Evolutionary conservation across 2,329 filamentous ascomycete genomes (phyloP).

Genomic region (Claviceps capensis): DNA sequence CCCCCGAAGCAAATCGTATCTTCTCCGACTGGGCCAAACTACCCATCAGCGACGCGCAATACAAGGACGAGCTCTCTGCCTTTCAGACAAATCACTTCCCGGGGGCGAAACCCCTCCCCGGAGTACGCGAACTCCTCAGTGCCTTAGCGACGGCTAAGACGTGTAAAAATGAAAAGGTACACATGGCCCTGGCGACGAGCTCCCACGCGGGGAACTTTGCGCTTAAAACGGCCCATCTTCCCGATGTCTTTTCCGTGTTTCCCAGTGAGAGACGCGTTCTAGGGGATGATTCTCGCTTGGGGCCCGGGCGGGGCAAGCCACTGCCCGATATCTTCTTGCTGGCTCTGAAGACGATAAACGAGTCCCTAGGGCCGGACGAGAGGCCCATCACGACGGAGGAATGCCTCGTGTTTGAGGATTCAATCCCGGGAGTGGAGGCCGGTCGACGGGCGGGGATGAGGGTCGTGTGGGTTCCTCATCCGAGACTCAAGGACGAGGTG

Average conservation of each 20-base stretch:
- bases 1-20: slow-evolving; percentile 36
- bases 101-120: slow-evolving; percentile 60
- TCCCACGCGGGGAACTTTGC: slow-evolving; percentile 58
- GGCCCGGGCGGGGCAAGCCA: slow-evolving; percentile 75
- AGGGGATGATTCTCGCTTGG: slow-evolving; percentile 73
- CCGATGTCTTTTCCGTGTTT: slow-evolving; percentile 51
- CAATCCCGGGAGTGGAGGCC: slow-evolving; percentile 82
- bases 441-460: slow-evolving; percentile 88
- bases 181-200: slow-evolving; percentile 79
- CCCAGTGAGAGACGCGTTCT: slow-evolving; percentile 58
- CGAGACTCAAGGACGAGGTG: slow-evolving; percentile 62
- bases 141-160: slow-evolving; percentile 20
- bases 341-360: slow-evolving; percentile 75
- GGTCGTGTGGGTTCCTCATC: slow-evolving; percentile 84
- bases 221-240: slow-evolving; percentile 57
- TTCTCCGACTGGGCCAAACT: slow-evolving; percentile 73
- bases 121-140: slow-evolving; percentile 54
- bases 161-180: slow-evolving; percentile 31
- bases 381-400: slow-evolving; percentile 62
- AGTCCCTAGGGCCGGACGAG: slow-evolving; percentile 48
- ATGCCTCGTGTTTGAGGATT: slow-evolving; percentile 93
- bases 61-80: slow-evolving; percentile 40
- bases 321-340: slow-evolving; percentile 89
- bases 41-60: slow-evolving; percentile 60
- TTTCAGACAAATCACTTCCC: slow-evolving; percentile 65